Conservation (phyloP, 176 grass and related monocot genomes). For the Oryza coarctata region DNA sequence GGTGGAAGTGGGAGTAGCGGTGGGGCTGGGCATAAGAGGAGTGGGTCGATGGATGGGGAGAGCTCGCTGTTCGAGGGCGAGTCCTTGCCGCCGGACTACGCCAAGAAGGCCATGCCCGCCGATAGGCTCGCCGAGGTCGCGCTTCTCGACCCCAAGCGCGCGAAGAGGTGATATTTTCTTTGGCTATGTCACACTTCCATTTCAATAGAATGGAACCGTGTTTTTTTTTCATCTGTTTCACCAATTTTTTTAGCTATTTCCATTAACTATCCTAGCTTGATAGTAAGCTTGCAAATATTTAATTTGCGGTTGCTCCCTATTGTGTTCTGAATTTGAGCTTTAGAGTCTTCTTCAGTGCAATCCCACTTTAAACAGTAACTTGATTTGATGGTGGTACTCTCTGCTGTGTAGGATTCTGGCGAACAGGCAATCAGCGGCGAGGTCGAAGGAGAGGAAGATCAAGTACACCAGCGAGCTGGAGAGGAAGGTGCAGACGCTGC, state of each 20-base stretch:
- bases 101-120: conserved; percentile 82
- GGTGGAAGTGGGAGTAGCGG: background rate
- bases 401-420: conserved; percentile 77
- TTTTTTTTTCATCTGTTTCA: background rate
- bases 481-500: conserved; percentile 96
- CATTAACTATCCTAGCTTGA: background rate
- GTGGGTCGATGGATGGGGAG: conserved; percentile 80
- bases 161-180: conserved; percentile 69
- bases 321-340: background rate
- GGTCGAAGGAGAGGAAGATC: conserved; percentile 97
- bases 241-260: background rate
- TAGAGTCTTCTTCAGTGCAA: background rate
- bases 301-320: background rate
- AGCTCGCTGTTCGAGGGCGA: conserved; percentile 75
- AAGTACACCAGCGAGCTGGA: conserved; percentile 90
- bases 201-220: background rate
- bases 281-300: conserved; percentile 1
- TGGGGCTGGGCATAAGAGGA: conserved; percentile 59
- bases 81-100: conserved; percentile 69
- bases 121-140: conserved; percentile 80
- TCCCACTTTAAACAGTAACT: background rate
- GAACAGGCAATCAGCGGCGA: conserved; percentile 84
- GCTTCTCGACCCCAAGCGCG: conserved; percentile 86
- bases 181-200: background rate
- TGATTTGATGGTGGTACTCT: background rate